phyloP scores from a whole-genome alignment of 768 basidiomycete genomes.

The Mycena leptocephala region DNA sequence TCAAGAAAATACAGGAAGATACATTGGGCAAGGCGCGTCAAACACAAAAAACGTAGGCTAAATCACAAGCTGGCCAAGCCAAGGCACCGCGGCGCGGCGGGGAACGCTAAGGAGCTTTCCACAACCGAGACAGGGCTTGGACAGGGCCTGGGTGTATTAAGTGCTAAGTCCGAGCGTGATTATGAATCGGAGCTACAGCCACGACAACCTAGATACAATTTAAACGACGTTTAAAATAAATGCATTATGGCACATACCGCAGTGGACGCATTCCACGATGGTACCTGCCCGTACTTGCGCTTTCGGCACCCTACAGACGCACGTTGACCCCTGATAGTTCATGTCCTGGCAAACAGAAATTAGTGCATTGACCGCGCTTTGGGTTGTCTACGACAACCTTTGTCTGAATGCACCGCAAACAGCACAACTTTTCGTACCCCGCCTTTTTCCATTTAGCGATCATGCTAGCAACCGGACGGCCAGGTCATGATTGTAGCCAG shows the following conservation, averaged over 20 bases:
- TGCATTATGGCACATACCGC: constrained; percentile 74
- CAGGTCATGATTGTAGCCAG: constrained; percentile 19
- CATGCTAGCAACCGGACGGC: constrained; percentile 72
- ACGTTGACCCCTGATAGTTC: constrained; percentile 99
- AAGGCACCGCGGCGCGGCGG: no score
- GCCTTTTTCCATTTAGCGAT: constrained; percentile 99
- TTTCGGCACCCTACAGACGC: constrained; percentile 98
- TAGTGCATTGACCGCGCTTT: not conserved
- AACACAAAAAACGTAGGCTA: constrained; percentile 3
- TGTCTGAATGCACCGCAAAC: constrained; percentile 96
- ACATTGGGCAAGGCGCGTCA: not conserved
- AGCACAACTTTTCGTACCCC: constrained; percentile 98
- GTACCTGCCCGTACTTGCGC: constrained; percentile 92
- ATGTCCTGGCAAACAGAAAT: constrained; percentile 77
- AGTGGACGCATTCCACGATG: constrained; percentile 96
- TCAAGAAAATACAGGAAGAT: no score
- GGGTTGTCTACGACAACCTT: constrained; percentile 49
- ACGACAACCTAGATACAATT: constrained; percentile 76
- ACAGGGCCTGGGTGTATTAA: not conserved
- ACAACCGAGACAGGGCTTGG: no score
- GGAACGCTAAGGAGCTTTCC: not conserved
- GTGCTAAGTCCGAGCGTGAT: not conserved
- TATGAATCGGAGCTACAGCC: constrained; percentile 93
- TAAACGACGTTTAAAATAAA: constrained; percentile 25
- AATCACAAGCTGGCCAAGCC: not conserved